Conservation (phyloP, 257 asterid species). For the Striga asiatica region DNA sequence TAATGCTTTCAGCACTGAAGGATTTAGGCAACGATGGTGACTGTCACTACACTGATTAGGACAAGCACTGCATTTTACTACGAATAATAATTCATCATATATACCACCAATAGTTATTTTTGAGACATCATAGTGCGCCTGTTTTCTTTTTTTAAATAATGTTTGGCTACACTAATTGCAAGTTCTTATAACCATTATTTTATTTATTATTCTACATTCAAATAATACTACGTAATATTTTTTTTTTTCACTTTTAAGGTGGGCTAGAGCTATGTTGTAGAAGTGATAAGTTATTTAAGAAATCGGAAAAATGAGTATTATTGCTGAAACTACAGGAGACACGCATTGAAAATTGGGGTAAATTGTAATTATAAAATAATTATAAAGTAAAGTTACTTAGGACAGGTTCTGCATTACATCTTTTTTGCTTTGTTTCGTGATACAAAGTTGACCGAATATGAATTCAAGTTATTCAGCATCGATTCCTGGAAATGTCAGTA, state of each 20-base stretch:
- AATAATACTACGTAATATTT: background rate
- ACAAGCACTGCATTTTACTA: background rate
- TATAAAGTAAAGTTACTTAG: slow-evolving; percentile 11
- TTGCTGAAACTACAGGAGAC: background rate
- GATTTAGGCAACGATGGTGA: slow-evolving; percentile 13
- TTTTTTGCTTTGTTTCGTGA: slow-evolving; percentile 1
- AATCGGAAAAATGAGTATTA: background rate
- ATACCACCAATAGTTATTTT: no score
- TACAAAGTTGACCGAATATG: slow-evolving; percentile 26
- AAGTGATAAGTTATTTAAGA: no score
- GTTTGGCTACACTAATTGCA: background rate
- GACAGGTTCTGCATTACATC: slow-evolving; percentile 17
- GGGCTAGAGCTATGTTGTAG: background rate
- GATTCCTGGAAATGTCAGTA: slow-evolving; percentile 24
- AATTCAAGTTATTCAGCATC: slow-evolving; percentile 17
- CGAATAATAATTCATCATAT: no score
- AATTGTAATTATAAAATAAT: background rate
- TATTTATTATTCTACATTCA: no score
- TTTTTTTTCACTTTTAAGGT: background rate
- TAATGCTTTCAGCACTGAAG: background rate
- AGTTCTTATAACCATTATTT: background rate
- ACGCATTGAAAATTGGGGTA: no score
- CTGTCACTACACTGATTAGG: slow-evolving; percentile 4
- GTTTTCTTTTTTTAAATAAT: background rate
- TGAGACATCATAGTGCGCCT: background rate